Base-by-base conservation (phyloP, 345 rosid genomes). In the Melastoma malabathricum region DNA sequence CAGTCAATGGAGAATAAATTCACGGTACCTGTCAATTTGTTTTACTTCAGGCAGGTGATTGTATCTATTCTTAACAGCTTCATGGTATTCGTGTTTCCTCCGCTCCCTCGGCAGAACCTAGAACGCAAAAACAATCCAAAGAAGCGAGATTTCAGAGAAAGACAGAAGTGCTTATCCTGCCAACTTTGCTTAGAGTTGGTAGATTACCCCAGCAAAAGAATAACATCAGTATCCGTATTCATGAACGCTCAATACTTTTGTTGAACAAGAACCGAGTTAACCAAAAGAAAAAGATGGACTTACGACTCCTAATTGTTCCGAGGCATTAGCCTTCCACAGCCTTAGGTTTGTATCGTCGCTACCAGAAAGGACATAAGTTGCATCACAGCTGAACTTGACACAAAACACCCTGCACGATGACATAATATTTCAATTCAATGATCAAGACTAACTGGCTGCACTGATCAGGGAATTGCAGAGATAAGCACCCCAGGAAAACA, bases 271-370 rank as follows among this genome's bases (percentile, higher is more conserved):
- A 18, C 22, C 29, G 43, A 17, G 43, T 43, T 54, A 43, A 54
- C 31, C 57, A 54, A 17, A n/a, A 0, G 18, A 0, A 41, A 31
- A 18, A 29, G 23, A 34, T 46, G 23, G 38, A 52, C 92, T 82
- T 80, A 90, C 98, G 53, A 93, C 86, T 74, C 99, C 99, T 65
- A 84, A 22, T 68, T 88, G 99, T 54, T 93, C 99, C 3, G 99
- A 85, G 29, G 97, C 97, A 63, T 83, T 93, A 55, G 99, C 94
- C 77, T 93, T 93, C 97, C 99, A 88, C 54, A 93, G 63, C 74
- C 97, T 76, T 52, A 93, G 77, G 65, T 93, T 93, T 19, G 95
- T 83, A 60, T 88, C 97, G 72, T 93, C 97, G 54, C 99, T 93
- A 25, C 95, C 99, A 0, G 98, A 92, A 67, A 92, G 72, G 45